Evolutionary conservation across 2,329 filamentous ascomycete species (phyloP).

Genomic region (Thielaviopsis euricoi): DNA sequence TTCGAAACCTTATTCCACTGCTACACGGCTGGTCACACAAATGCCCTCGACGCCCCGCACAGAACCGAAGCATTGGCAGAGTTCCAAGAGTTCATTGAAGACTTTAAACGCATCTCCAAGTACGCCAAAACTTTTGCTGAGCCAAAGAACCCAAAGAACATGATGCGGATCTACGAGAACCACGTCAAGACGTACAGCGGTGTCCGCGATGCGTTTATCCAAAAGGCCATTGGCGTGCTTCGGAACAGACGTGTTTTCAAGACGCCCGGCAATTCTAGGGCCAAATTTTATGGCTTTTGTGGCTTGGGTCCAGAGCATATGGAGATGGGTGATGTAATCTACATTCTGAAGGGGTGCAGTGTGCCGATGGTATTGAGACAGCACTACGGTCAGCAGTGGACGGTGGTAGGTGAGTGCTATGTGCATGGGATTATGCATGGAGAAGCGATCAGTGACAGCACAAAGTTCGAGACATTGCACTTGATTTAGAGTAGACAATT

Average conservation of each 20-base stretch:
- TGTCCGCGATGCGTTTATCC: background rate
- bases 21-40: background rate
- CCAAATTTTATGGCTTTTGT: background rate
- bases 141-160: background rate
- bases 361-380: background rate
- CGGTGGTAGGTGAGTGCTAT: background rate
- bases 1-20: background rate
- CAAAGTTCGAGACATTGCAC: background rate
- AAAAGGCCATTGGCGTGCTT: background rate
- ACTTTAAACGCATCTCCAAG: background rate
- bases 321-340: background rate
- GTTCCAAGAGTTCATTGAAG: background rate
- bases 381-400: background rate
- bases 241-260: background rate
- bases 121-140: background rate
- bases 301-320: background rate
- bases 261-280: background rate
- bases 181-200: background rate
- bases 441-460: background rate
- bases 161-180: background rate
- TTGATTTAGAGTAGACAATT: no score
- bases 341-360: background rate
- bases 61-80: background rate
- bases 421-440: background rate
- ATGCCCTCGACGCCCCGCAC: background rate